These are phyloP conservation scores for Arthrinium phaeospermum DNA, from an alignment of 2,329 filamentous ascomycete species.

Conservation along the genomic window DNA sequence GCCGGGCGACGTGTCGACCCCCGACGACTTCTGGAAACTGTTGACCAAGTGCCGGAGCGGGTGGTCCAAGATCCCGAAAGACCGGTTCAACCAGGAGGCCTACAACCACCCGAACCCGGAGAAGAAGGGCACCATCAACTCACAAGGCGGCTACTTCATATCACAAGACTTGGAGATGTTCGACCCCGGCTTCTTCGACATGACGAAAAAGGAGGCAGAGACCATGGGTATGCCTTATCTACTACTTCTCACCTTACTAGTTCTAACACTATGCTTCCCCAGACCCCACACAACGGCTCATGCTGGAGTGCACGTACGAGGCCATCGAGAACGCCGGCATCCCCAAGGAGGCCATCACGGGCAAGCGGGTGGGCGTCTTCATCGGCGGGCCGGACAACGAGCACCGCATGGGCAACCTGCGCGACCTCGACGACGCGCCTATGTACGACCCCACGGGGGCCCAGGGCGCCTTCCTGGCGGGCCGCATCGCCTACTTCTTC, in stretches of 20 bases:
- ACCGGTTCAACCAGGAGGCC: slow-evolving; percentile 40
- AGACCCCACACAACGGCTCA: slow-evolving; percentile 37
- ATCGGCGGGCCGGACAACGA: slow-evolving; percentile 24
- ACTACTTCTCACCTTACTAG: too few species aligned
- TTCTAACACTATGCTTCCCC: background rate
- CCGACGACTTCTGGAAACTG: slow-evolving; percentile 40
- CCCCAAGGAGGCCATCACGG: slow-evolving; percentile 24
- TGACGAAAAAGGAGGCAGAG: slow-evolving; percentile 42
- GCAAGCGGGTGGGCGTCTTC: slow-evolving; percentile 26
- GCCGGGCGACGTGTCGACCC: slow-evolving; percentile 36
- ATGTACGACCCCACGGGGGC: slow-evolving; percentile 33
- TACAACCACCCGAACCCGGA: slow-evolving; percentile 42
- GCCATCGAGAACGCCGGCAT: slow-evolving; percentile 30
- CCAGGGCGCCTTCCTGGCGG: slow-evolving; percentile 41
- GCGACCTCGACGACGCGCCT: slow-evolving; percentile 25
- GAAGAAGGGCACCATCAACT: slow-evolving; percentile 41
- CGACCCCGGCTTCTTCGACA: slow-evolving; percentile 44
- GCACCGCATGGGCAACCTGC: slow-evolving; percentile 22
- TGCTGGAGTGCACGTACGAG: slow-evolving; percentile 43
- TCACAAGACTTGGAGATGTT: slow-evolving; percentile 36
- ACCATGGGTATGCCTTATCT: slow-evolving; percentile 42
- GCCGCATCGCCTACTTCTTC: slow-evolving; percentile 39
- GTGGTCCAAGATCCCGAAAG: slow-evolving; percentile 38
- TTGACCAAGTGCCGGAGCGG: slow-evolving; percentile 36
- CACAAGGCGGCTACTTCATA: slow-evolving; percentile 40